phyloP scores from a whole-genome alignment of 2,329 filamentous ascomycete genomes.

The Aureobasidium sp. region DNA sequence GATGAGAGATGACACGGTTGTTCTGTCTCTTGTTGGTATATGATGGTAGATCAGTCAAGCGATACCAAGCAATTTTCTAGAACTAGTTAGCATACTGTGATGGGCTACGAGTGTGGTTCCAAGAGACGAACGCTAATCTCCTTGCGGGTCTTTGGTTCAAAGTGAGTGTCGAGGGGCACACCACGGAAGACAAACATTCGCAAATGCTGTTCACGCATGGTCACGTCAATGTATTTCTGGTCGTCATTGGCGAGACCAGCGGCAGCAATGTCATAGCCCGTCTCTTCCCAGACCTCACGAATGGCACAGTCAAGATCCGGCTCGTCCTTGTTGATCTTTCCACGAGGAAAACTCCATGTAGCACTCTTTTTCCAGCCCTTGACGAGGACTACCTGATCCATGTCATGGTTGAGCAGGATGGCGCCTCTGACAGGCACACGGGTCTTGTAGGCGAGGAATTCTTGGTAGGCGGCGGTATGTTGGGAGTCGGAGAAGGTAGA shows the following conservation, averaged over 20 bases:
- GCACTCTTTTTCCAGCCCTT: slow-evolving; percentile 97
- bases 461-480: slow-evolving; percentile 76
- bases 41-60: slow-evolving; percentile 76
- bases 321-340: slow-evolving; percentile 98
- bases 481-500: slow-evolving; percentile 70
- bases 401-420: slow-evolving; percentile 84
- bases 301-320: slow-evolving; percentile 89
- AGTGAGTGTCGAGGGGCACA: slow-evolving; percentile 77
- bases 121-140: slow-evolving; percentile 64
- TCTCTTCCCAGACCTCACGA: slow-evolving; percentile 93
- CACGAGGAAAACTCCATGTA: slow-evolving; percentile 92
- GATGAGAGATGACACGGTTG: slow-evolving; percentile 20
- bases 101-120: too few species aligned
- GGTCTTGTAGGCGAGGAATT: slow-evolving; percentile 92
- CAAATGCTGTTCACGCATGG: slow-evolving; percentile 89
- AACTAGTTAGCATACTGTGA: slow-evolving; percentile 12
- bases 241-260: slow-evolving; percentile 66
- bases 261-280: slow-evolving; percentile 71
- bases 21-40: slow-evolving; percentile 64
- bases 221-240: slow-evolving; percentile 72
- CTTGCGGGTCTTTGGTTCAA: slow-evolving; percentile 86
- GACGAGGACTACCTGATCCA: slow-evolving; percentile 89
- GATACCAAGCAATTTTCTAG: slow-evolving; percentile 85
- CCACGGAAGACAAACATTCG: slow-evolving; percentile 86
- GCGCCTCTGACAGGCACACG: slow-evolving; percentile 89